Evolutionary conservation across 2,329 filamentous ascomycete species (phyloP).

Genomic region (Sphaerulina vaccinii): DNA sequence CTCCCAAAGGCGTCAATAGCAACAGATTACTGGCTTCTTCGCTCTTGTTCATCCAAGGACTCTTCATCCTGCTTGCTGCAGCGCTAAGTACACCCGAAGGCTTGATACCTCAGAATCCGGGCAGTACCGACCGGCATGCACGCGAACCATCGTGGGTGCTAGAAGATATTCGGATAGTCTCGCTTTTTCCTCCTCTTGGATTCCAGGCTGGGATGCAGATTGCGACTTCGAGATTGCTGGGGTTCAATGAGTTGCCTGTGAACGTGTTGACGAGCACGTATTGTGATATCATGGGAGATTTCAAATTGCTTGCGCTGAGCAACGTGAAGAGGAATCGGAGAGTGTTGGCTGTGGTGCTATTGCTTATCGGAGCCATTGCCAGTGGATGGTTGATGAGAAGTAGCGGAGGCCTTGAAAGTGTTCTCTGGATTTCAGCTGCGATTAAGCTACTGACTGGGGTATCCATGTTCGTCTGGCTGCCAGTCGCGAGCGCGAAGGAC

Average conservation of each 20-base stretch:
- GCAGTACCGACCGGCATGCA: slow-evolving; percentile 26
- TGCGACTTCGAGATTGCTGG: slow-evolving; percentile 50
- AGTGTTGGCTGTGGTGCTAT: slow-evolving; percentile 45
- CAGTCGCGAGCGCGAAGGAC: neutral
- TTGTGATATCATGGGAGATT: slow-evolving; percentile 55
- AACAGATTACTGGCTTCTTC: slow-evolving; percentile 42
- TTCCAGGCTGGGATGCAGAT: slow-evolving; percentile 58
- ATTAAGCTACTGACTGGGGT: slow-evolving; percentile 42
- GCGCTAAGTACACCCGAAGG: slow-evolving; percentile 49
- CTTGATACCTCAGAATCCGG: slow-evolving; percentile 48
- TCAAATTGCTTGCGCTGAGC: slow-evolving; percentile 46
- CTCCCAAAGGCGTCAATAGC: slow-evolving; percentile 36
- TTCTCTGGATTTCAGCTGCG: slow-evolving; percentile 49
- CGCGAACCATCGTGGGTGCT: slow-evolving; percentile 31
- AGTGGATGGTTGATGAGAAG: slow-evolving; percentile 52
- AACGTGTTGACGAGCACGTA: slow-evolving; percentile 57
- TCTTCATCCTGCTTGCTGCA: slow-evolving; percentile 54
- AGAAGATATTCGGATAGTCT: slow-evolving; percentile 46
- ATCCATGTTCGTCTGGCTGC: slow-evolving; percentile 11
- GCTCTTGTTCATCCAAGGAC: slow-evolving; percentile 55
- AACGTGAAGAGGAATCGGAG: slow-evolving; percentile 55
- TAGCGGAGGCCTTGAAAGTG: slow-evolving; percentile 42
- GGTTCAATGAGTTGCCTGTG: slow-evolving; percentile 55
- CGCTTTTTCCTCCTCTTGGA: slow-evolving; percentile 48
- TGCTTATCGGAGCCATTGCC: slow-evolving; percentile 50